These are phyloP conservation scores for Chaetomium sp. DNA, from an alignment of 2,329 filamentous ascomycete species.

Conservation along the genomic window DNA sequence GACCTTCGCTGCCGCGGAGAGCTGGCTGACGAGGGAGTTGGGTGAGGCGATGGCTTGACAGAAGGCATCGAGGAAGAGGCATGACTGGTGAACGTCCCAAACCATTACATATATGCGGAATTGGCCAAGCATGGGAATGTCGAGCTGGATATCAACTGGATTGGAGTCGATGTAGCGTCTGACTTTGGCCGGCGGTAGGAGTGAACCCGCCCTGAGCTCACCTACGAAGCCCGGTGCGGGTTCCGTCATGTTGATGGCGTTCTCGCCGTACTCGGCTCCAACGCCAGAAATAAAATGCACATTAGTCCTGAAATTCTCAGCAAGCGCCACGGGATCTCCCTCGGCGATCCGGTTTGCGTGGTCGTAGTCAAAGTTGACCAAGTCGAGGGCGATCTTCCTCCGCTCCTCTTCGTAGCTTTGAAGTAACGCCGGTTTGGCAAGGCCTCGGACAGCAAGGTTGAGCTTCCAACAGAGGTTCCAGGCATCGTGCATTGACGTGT, in stretches of 20 bases:
- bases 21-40: slow-evolving; percentile 59
- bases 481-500: slow-evolving; percentile 62
- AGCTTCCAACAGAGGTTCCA: slow-evolving; percentile 62
- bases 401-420: slow-evolving; percentile 65
- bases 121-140: slow-evolving; percentile 76
- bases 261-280: slow-evolving; percentile 60
- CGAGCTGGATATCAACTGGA: slow-evolving; percentile 74
- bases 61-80: slow-evolving; percentile 61
- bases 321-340: slow-evolving; percentile 60
- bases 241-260: slow-evolving; percentile 51
- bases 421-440: slow-evolving; percentile 57
- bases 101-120: slow-evolving; percentile 75
- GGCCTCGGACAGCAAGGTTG: slow-evolving; percentile 56
- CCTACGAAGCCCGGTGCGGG: slow-evolving; percentile 48
- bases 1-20: slow-evolving; percentile 59
- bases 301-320: slow-evolving; percentile 66
- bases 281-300: slow-evolving; percentile 69
- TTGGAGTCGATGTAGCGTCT: slow-evolving; percentile 77
- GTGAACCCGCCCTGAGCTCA: slow-evolving; percentile 55
- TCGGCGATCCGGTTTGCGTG: slow-evolving; percentile 54
- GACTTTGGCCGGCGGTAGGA: slow-evolving; percentile 68
- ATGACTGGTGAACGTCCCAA: slow-evolving; percentile 59
- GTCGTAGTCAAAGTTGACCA: slow-evolving; percentile 60
- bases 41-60: slow-evolving; percentile 56
- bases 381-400: slow-evolving; percentile 61